Percentiles rank a stretch among this genome's conserved stretches.
phyloP scores from a whole-genome alignment of 2,329 filamentous ascomycete species.

The Colletotrichum sidae region DNA sequence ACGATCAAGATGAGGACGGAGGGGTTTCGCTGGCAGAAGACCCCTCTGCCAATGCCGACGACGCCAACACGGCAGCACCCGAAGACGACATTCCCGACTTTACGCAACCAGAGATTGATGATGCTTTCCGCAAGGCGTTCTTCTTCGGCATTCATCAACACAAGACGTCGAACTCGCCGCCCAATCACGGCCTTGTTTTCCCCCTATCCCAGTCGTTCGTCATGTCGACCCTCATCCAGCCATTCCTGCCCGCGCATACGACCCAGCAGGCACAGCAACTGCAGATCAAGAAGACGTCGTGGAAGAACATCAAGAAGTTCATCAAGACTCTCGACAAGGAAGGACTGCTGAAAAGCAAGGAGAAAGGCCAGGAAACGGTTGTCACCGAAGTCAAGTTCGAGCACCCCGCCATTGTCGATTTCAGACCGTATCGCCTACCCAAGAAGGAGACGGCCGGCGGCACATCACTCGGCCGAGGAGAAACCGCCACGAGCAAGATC shows the following conservation, averaged over 20 bases:
- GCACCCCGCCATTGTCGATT: background rate
- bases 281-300: slow-evolving; percentile 13
- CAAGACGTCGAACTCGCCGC: slow-evolving; percentile 10
- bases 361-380: slow-evolving; percentile 1
- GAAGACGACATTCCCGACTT: slow-evolving; percentile 13
- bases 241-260: slow-evolving; percentile 12
- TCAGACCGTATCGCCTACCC: slow-evolving; percentile 9
- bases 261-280: slow-evolving; percentile 10
- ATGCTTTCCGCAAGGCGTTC: slow-evolving; percentile 16
- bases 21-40: background rate
- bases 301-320: slow-evolving; percentile 21
- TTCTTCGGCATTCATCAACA: slow-evolving; percentile 18
- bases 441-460: slow-evolving; percentile 11
- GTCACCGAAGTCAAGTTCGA: slow-evolving; percentile 11
- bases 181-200: slow-evolving; percentile 12
- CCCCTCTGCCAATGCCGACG: background rate
- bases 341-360: slow-evolving; percentile 2
- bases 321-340: slow-evolving; percentile 13
- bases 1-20: slow-evolving; percentile 3
- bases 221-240: slow-evolving; percentile 19
- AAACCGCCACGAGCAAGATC: background rate
- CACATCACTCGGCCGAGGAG: background rate
- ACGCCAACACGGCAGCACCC: background rate
- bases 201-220: slow-evolving; percentile 9
- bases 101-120: slow-evolving; percentile 5